A percentile compares a stretch with the other conserved stretches of the same genome.
Evolutionary conservation across 2,329 filamentous ascomycete species (phyloP).

Genomic region (Cordyceps fumosorosea): DNA sequence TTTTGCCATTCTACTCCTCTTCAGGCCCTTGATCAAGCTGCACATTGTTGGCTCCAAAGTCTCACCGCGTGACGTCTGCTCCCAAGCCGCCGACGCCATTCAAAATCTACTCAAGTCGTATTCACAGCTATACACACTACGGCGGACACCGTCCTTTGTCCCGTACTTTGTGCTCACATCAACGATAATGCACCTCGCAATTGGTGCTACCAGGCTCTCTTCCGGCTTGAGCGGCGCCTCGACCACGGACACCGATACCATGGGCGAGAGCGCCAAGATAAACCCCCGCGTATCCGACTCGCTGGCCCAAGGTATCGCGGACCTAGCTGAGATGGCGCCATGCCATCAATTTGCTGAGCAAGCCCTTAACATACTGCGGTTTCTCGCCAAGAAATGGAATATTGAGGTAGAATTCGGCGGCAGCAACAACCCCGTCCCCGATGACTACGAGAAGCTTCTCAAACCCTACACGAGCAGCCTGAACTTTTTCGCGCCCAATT

Average conservation of each 20-base stretch:
- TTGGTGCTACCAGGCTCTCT: slow-evolving; percentile 34
- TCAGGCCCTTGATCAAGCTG: slow-evolving; percentile 63
- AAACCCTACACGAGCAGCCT: slow-evolving; percentile 44
- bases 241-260: slow-evolving; percentile 18
- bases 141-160: slow-evolving; percentile 54
- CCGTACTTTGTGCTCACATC: slow-evolving; percentile 57
- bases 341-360: slow-evolving; percentile 57
- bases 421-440: slow-evolving; percentile 21
- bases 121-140: slow-evolving; percentile 50
- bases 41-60: slow-evolving; percentile 57
- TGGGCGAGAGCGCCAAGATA: slow-evolving; percentile 28
- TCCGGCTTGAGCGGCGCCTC: slow-evolving; percentile 18
- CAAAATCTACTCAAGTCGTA: slow-evolving; percentile 50
- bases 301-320: slow-evolving; percentile 48
- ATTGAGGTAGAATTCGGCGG: slow-evolving; percentile 42
- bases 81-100: slow-evolving; percentile 53
- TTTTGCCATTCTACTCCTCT: slow-evolving; percentile 64
- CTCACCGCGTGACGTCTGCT: slow-evolving; percentile 59
- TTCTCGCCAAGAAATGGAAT: slow-evolving; percentile 52
- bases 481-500: slow-evolving; percentile 50
- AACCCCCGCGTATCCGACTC: slow-evolving; percentile 36
- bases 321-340: slow-evolving; percentile 54
- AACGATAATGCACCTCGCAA: slow-evolving; percentile 53
- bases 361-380: slow-evolving; percentile 52
- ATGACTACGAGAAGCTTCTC: slow-evolving; percentile 36